These are phyloP conservation scores for Xylaria grammica DNA, from an alignment of 495 filamentous ascomycete genomes.

Conservation along the genomic window DNA sequence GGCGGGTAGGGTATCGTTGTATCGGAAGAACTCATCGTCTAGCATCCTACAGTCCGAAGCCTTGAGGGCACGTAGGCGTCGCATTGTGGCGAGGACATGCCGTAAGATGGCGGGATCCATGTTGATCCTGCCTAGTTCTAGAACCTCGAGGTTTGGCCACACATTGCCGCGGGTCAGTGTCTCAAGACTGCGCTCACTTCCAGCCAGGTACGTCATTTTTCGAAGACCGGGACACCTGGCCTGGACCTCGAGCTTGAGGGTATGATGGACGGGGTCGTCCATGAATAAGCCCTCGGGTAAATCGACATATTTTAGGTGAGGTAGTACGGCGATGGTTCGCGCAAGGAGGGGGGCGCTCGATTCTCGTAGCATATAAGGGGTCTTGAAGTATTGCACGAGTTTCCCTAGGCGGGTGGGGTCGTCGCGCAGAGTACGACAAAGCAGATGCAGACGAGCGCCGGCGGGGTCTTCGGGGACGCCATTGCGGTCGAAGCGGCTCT, in stretches of 20 bases:
- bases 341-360: slow-evolving; percentile 83
- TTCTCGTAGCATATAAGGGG: slow-evolving; percentile 96
- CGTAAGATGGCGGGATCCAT: slow-evolving; percentile 75
- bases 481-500: slow-evolving; percentile 75
- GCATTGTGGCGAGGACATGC: slow-evolving; percentile 70
- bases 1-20: slow-evolving; percentile 62
- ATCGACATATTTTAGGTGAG: slow-evolving; percentile 87
- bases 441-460: slow-evolving; percentile 72
- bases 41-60: slow-evolving; percentile 69
- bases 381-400: slow-evolving; percentile 78
- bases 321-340: slow-evolving; percentile 81
- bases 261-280: slow-evolving; percentile 74
- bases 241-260: slow-evolving; percentile 82
- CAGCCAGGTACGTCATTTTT: slow-evolving; percentile 82
- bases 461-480: slow-evolving; percentile 79
- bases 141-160: slow-evolving; percentile 79
- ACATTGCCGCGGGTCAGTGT: slow-evolving; percentile 65
- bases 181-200: slow-evolving; percentile 79
- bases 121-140: slow-evolving; percentile 75
- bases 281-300: slow-evolving; percentile 84
- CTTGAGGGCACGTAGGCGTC: slow-evolving; percentile 70
- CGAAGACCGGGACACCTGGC: slow-evolving; percentile 80
- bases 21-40: slow-evolving; percentile 74
- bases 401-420: slow-evolving; percentile 65
- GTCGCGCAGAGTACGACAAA: slow-evolving; percentile 81